Evolutionary conservation across 768 basidiomycete species (phyloP).

Genomic region (Podaxis carcinomalis): DNA sequence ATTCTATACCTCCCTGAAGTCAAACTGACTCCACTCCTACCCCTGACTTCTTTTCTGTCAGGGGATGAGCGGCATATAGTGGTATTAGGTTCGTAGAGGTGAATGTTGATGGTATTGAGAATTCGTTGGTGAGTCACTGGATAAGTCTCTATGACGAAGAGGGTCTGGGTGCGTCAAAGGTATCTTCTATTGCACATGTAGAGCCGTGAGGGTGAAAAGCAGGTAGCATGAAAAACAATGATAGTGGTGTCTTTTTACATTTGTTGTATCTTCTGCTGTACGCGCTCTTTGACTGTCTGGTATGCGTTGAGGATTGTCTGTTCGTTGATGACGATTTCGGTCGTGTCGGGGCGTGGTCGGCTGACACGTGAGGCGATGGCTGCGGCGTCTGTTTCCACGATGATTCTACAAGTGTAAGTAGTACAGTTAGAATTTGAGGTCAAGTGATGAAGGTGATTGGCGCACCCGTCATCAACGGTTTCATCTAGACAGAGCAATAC

Average conservation of each 20-base stretch:
- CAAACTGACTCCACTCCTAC: too few species aligned
- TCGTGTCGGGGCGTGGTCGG: conserved; percentile 86
- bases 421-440: not conserved
- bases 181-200: conserved; percentile 9
- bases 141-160: too few species aligned
- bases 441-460: conserved; percentile 13
- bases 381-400: conserved; percentile 92
- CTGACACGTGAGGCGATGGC: conserved; percentile 96
- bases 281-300: conserved; percentile 81
- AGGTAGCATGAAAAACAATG: not conserved
- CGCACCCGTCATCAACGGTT: conserved; percentile 96
- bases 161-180: not conserved
- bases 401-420: conserved; percentile 54
- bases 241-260: conserved; percentile 36
- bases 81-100: too few species aligned
- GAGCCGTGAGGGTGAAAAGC: not conserved
- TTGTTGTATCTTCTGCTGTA: conserved; percentile 79
- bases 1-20: too few species aligned
- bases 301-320: conserved; percentile 93
- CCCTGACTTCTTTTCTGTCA: too few species aligned
- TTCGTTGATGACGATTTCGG: conserved; percentile 98
- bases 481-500: conserved; percentile 93
- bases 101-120: too few species aligned
- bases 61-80: too few species aligned
- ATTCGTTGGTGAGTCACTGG: too few species aligned